These are phyloP conservation scores for Cyclotella baltica DNA, from an alignment of 108 stramenopile genomes.

Conservation along the genomic window DNA sequence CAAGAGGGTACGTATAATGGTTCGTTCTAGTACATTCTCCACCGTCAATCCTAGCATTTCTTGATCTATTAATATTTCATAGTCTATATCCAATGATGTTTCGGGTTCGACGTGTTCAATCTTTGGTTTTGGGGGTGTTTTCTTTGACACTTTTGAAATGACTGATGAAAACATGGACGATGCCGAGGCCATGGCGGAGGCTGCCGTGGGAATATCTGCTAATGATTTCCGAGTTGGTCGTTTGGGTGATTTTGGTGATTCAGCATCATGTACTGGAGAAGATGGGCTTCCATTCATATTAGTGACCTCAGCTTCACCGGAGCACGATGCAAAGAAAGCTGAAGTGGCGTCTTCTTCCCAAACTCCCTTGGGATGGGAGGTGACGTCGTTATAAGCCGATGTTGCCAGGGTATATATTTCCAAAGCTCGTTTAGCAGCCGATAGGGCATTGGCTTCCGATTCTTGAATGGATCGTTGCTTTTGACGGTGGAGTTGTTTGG, in stretches of 20 bases:
- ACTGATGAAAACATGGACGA: slow-evolving; percentile 5
- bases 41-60: slow-evolving; percentile 93
- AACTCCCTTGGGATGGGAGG: not conserved
- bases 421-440: slow-evolving; percentile 26
- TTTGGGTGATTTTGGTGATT: not conserved
- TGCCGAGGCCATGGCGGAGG: slow-evolving; percentile 1
- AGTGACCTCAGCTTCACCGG: not conserved
- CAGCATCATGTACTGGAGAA: not conserved
- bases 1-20: slow-evolving; percentile 85
- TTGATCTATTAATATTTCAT: slow-evolving; percentile 75
- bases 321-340: slow-evolving; percentile 42
- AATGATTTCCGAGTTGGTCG: not conserved
- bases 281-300: not conserved
- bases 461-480: not conserved
- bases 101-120: not conserved
- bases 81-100: slow-evolving; percentile 36
- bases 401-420: slow-evolving; percentile 26
- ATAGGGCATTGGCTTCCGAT: slow-evolving; percentile 12
- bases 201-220: not conserved
- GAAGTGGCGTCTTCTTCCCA: slow-evolving; percentile 35
- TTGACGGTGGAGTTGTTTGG: slow-evolving; percentile 3
- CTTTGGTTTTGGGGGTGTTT: not conserved
- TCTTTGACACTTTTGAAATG: not conserved
- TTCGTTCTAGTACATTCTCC: slow-evolving; percentile 91
- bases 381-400: slow-evolving; percentile 13